Base-by-base conservation (phyloP, 306 rosid species). In the Clitoria ternatea region DNA sequence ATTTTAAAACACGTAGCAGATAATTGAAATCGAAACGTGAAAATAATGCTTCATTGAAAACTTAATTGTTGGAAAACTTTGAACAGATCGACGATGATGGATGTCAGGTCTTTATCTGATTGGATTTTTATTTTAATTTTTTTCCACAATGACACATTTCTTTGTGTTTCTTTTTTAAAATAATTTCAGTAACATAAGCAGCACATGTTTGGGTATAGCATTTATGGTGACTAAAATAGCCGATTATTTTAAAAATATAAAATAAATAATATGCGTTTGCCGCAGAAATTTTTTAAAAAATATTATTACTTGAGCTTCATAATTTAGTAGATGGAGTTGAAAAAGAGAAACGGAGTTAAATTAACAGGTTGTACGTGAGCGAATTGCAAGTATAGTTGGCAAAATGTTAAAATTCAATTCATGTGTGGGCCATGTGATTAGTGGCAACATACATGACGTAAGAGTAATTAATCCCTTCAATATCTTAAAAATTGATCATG, bases 51-150 rank as follows among this genome's bases (percentile, higher is more conserved):
- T 50, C 52, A 42, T 23, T 23, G 4, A 52, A 33, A 61, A 48
- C 23, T 35, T 14, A 52, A 45, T 13, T 23, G 30, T 26, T 23
- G 22, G n/a, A n/a, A 75, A 43, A 32, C 19, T 32, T 55, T 20
- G 29, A 64, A 49, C 5, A 29, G n/a, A 19, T 3, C n/a, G 22
- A 24, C 24, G 43, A 13, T 11, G 55, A 69, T 37, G 64, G 80
- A 27, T 59, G 57, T 15, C 48, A 39, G 49, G 59, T 61, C 66
- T 62, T 70, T n/a, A n/a, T n/a, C n/a, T n/a, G n/a, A n/a, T n/a
- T n/a, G n/a, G n/a, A n/a, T n/a, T 52, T 14, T 70, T 62, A 72
- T 61, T 69, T 27, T 50, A 36, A 17, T 29, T 12, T 29, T 61
- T 68, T 37, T 2, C 3, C 43, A 66, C n/a, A 35, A 57, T 23